Conservation (phyloP, 805 yeast genomes). For the Hyphopichia homilentoma region DNA sequence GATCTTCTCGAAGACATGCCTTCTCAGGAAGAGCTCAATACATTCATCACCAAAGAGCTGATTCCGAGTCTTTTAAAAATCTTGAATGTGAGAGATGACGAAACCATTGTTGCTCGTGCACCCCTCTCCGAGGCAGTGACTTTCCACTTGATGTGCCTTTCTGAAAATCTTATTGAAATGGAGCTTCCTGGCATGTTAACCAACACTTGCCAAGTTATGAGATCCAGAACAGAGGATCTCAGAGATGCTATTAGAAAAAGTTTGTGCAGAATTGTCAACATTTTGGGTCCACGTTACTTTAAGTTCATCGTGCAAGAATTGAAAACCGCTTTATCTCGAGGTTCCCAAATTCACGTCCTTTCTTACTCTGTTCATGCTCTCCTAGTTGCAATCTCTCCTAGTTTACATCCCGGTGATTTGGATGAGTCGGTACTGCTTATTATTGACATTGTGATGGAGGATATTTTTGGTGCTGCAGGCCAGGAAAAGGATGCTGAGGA, state of each 20-base stretch:
- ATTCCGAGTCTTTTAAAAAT: conserved; percentile 60
- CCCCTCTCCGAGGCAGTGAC: conserved; percentile 81
- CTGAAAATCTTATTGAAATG: conserved; percentile 49
- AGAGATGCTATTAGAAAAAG: conserved; percentile 83
- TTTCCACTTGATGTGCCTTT: conserved; percentile 59
- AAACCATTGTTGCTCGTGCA: conserved; percentile 69
- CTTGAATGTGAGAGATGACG: conserved; percentile 66
- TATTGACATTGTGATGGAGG: conserved; percentile 81
- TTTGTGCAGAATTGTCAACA: conserved; percentile 57
- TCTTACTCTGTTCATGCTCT: conserved; percentile 82
- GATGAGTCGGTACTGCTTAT: conserved; percentile 62
- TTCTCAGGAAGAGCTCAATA: conserved; percentile 21
- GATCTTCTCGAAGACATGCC: conserved; percentile 26
- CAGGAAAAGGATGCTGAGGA: conserved; percentile 95
- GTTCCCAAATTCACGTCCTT: conserved; percentile 90
- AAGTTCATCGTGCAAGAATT: conserved; percentile 75
- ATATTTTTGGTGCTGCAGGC: conserved; percentile 86
- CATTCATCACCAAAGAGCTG: conserved; percentile 50
- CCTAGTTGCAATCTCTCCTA: conserved; percentile 48
- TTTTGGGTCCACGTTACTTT: conserved; percentile 72
- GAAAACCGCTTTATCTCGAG: conserved; percentile 73
- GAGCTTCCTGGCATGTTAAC: conserved; percentile 82
- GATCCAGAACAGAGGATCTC: conserved; percentile 80
- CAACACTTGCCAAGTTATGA: conserved; percentile 80
- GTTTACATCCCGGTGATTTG: conserved; percentile 64